Conservation (phyloP, 176 grass and related monocot genomes). For the Puccinellia tenuiflora region DNA sequence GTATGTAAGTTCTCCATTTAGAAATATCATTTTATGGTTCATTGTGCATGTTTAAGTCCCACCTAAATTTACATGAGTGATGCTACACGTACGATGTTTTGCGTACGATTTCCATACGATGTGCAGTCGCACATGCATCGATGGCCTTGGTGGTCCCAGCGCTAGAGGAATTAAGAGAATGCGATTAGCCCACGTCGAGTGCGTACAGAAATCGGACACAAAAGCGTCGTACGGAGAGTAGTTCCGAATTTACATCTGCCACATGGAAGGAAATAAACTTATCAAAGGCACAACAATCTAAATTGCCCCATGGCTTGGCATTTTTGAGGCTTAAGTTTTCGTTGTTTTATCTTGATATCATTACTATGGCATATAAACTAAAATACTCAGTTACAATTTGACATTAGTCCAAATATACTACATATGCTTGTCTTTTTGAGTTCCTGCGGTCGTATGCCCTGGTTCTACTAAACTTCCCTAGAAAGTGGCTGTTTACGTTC, state of each 20-base stretch:
- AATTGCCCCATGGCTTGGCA: neutral
- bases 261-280: neutral
- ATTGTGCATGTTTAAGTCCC: conserved; percentile 1
- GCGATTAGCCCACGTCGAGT: too few relatives aligned
- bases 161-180: too few relatives aligned
- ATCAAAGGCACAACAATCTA: neutral
- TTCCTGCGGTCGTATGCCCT: neutral
- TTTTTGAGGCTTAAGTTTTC: neutral
- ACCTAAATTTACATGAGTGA: too few relatives aligned
- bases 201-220: too few relatives aligned
- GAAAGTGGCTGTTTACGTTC: neutral
- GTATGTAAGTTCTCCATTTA: conserved; percentile 84
- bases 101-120: too few relatives aligned
- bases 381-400: neutral
- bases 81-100: too few relatives aligned
- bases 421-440: neutral
- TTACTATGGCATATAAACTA: neutral
- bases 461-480: conserved; percentile 2
- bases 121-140: too few relatives aligned
- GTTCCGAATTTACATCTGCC: too few relatives aligned
- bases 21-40: conserved; percentile 6
- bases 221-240: too few relatives aligned
- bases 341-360: neutral
- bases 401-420: neutral
- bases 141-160: too few relatives aligned